Percentiles rank a stretch among this genome's conserved stretches.
Evolutionary conservation across 805 yeast species (phyloP).

Genomic region (Candida chilensis): DNA sequence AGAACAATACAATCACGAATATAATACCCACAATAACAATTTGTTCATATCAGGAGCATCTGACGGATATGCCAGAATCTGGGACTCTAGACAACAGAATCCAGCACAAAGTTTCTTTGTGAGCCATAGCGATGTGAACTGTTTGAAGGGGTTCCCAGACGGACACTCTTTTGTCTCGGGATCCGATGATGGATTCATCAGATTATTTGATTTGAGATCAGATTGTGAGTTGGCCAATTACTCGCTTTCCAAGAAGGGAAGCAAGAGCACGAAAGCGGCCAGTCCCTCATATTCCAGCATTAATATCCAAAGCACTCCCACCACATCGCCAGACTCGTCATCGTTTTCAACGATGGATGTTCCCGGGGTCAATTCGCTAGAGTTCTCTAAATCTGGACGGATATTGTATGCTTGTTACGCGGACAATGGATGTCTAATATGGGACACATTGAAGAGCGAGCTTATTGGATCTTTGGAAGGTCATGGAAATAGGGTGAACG

Average conservation of each 20-base stretch:
- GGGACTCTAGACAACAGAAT: conserved; percentile 51
- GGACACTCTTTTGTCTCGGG: conserved; percentile 69
- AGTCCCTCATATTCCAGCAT: too few species aligned
- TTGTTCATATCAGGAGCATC: conserved; percentile 56
- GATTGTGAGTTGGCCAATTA: conserved; percentile 60
- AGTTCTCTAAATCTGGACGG: conserved; percentile 68
- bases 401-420: conserved; percentile 68
- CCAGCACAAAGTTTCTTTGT: conserved; percentile 43
- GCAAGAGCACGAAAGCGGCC: not conserved
- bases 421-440: conserved; percentile 63
- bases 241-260: conserved; percentile 7
- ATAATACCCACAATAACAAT: conserved; percentile 9
- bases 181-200: conserved; percentile 66
- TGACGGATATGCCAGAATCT: conserved; percentile 57
- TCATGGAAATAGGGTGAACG: conserved; percentile 52
- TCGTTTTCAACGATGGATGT: conserved; percentile 33
- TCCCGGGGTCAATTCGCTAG: conserved; percentile 67
- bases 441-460: conserved; percentile 67
- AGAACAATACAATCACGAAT: conserved; percentile 10
- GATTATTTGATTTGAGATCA: conserved; percentile 67
- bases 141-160: conserved; percentile 54
- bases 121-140: conserved; percentile 56
- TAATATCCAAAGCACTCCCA: conserved; percentile 5
- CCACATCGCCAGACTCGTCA: conserved; percentile 10
- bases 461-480: conserved; percentile 61